Conservation (phyloP, 2,329 filamentous ascomycete species). For the Pseudodiploospora longispora region DNA sequence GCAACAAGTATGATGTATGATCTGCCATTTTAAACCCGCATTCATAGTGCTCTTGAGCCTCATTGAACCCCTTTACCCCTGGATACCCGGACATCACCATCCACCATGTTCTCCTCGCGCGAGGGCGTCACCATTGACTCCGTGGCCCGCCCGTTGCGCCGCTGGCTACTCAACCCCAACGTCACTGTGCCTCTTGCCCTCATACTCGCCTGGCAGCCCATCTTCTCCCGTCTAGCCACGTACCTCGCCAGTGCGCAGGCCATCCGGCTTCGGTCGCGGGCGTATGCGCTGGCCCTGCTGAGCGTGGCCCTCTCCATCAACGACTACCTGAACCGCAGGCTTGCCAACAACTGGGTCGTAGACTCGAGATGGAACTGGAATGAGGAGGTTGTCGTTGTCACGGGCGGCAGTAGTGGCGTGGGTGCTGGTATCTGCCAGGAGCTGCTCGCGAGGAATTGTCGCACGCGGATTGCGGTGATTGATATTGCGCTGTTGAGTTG, state of each 20-base stretch:
- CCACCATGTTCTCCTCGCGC: slow-evolving; percentile 12
- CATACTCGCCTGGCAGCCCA: slow-evolving; percentile 6
- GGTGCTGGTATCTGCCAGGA: slow-evolving; percentile 24
- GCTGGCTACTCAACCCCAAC: slow-evolving; percentile 14
- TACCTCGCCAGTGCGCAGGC: slow-evolving; percentile 1
- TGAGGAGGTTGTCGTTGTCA: slow-evolving; percentile 31
- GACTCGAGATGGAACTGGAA: slow-evolving; percentile 22
- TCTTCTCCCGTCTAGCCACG: slow-evolving; percentile 4
- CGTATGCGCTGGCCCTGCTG: slow-evolving; percentile 8
- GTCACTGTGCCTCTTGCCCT: slow-evolving; percentile 12
- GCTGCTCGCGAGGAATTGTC: slow-evolving; percentile 17
- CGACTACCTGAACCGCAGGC: slow-evolving; percentile 14
- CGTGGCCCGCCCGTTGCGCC: slow-evolving; percentile 10
- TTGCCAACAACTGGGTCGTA: slow-evolving; percentile 18
- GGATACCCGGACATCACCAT: not conserved
- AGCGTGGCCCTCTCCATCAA: slow-evolving; percentile 14
- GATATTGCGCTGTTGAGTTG: slow-evolving; percentile 25
- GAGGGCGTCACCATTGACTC: slow-evolving; percentile 20
- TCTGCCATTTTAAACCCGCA: too few species aligned
- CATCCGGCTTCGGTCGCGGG: not conserved
- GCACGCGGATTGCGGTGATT: slow-evolving; percentile 23
- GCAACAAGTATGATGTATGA: not conserved
- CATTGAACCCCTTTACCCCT: not conserved
- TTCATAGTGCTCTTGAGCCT: too few species aligned
- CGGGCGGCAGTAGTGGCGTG: slow-evolving; percentile 32